Conservation (phyloP, 2,329 filamentous ascomycete species). For the Sordariomycetes sp. region DNA sequence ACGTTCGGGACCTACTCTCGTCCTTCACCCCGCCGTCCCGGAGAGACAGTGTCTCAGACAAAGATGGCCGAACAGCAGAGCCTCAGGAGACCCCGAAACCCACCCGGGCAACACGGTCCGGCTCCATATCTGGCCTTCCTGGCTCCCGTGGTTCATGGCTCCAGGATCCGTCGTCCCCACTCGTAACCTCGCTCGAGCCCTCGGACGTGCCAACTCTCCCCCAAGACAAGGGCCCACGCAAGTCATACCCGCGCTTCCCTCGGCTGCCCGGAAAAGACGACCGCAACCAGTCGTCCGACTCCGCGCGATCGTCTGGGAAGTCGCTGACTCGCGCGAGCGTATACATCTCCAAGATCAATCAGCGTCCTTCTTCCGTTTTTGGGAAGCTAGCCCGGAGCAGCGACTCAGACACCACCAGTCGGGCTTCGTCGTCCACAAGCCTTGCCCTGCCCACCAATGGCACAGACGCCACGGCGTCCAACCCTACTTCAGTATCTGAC, state of each 20-base stretch:
- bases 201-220: neutral
- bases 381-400: conserved; percentile 21
- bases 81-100: neutral
- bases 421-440: conserved; percentile 32
- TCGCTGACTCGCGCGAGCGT: conserved; percentile 28
- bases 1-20: conserved; percentile 16
- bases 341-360: conserved; percentile 36
- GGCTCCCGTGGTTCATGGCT: conserved; percentile 4
- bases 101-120: neutral
- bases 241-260: conserved; percentile 1
- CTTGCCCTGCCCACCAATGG: conserved; percentile 25
- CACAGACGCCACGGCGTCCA: conserved; percentile 21
- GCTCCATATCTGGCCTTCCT: neutral
- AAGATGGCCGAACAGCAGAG: neutral
- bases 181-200: conserved; percentile 1
- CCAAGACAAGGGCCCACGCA: conserved; percentile 4
- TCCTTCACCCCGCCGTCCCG: neutral
- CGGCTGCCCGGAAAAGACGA: neutral
- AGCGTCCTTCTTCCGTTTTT: conserved; percentile 28
- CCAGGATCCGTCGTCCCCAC: conserved; percentile 6
- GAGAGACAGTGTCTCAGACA: neutral
- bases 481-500: conserved; percentile 22
- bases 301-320: conserved; percentile 20
- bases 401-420: conserved; percentile 27
- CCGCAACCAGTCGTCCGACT: conserved; percentile 13